Evolutionary conservation across 495 filamentous ascomycete species (phyloP).

Genomic region (Apiosordaria backusii): DNA sequence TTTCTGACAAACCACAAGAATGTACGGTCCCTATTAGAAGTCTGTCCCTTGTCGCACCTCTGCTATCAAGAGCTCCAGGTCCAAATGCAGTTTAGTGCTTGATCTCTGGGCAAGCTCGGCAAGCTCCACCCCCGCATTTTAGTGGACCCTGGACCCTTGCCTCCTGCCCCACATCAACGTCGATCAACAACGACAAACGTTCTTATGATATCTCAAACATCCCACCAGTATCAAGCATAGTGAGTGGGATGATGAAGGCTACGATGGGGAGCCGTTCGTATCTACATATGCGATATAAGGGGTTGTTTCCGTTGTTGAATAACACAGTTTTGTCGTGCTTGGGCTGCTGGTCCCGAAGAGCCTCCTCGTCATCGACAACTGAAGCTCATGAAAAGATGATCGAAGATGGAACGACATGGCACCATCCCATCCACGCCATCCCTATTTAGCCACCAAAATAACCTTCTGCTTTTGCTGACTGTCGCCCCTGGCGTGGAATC

Average conservation of each 20-base stretch:
- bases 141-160: neutral
- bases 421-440: neutral
- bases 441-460: too few relatives aligned
- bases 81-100: neutral
- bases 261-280: neutral
- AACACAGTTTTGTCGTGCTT: too few relatives aligned
- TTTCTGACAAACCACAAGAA: too few relatives aligned
- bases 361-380: neutral
- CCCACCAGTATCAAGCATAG: neutral
- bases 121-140: constrained; percentile 1
- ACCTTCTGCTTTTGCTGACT: neutral
- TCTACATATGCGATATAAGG: too few relatives aligned
- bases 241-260: neutral
- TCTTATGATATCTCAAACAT: neutral
- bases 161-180: neutral
- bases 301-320: too few relatives aligned
- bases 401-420: neutral
- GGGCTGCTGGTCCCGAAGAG: too few relatives aligned
- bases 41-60: too few relatives aligned
- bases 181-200: neutral
- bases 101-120: neutral
- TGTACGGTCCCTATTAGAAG: too few relatives aligned
- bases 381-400: neutral
- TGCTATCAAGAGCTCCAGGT: neutral
- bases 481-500: neutral